Percentiles rank a stretch among this genome's conserved stretches.
Conservation (phyloP, 352 stramenopile genomes). For the Thraustochytrium striatum region DNA sequence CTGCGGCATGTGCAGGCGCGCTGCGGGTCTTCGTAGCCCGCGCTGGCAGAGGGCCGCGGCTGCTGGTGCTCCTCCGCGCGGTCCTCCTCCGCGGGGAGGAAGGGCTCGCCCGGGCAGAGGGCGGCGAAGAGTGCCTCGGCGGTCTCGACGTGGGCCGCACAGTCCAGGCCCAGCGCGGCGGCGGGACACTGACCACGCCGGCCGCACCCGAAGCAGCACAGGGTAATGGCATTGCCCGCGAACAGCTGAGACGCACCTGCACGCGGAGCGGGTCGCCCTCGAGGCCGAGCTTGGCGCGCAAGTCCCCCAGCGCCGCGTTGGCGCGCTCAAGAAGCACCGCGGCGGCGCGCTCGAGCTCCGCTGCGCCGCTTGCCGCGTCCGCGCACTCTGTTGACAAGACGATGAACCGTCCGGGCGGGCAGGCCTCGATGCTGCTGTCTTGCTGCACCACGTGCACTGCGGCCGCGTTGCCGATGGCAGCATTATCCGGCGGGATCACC, state of each 20-base stretch:
- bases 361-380: neutral
- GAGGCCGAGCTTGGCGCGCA: neutral
- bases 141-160: conserved; percentile 64
- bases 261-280: neutral
- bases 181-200: neutral
- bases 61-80: neutral
- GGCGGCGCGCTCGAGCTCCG: neutral
- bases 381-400: conserved; percentile 52
- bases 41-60: neutral
- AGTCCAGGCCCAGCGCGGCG: conserved; percentile 60
- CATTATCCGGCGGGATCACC: conserved; percentile 65
- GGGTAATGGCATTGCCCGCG: neutral
- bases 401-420: conserved; percentile 61
- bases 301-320: neutral
- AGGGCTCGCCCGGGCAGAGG: conserved; percentile 64
- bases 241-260: neutral
- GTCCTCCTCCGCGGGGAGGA: conserved; percentile 55
- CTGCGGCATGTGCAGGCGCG: conserved; percentile 25
- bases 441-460: conserved; percentile 70
- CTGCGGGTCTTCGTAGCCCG: neutral
- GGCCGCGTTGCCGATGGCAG: conserved; percentile 61
- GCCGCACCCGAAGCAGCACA: neutral
- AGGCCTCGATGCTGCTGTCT: conserved; percentile 65
- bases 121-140: conserved; percentile 64
- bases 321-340: neutral